Base-by-base conservation (phyloP, 176 grass and related monocot species). In the Carex parvula region DNA sequence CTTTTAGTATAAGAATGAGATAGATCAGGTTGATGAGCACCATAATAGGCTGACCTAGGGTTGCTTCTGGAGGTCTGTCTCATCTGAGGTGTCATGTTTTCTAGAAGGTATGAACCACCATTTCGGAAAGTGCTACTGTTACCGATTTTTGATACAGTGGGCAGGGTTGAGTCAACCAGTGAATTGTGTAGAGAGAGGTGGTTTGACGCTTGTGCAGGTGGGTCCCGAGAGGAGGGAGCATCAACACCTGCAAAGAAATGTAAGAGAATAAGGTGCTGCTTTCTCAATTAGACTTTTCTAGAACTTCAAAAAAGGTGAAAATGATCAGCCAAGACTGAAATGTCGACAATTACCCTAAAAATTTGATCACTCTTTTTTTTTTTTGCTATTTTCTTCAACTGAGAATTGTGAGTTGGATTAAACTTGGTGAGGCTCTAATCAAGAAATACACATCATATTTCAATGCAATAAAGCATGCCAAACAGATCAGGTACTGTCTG, bases 171-270 rank as follows among this genome's bases (percentile, higher is more conserved):
- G 85, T 93, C 92, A 74, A 90, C 79, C 44, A 93, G 53, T 61
- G 84, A 93, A 71, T 84, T 90, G 84, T 91, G 95, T 56, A 81
- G 65, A 63, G 91, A 93, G 14, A 88, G 81, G 86, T 72, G 83
- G 82, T 90, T 95, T 83, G 91, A 89, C 83, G 88, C 88, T 83
- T 82, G 89, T 85, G 90, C 81, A 83, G 89, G 88, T 84, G 95
- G 85, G 87, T 99, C 96, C 88, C 89, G 91, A 92, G 95, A 88
- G 6, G 89, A 94, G 84, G 91, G 90, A 95, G 91, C 70, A 85
- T 99, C 96, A 88, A 91, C 91, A 85, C 91, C 93, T 99, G 96
- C 85, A 92, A 83, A 94, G 89, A 85, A 86, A 91, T 64, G 83
- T 91, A 87, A 93, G 81, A 39, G 29, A 84, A 88, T 70, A 72